phyloP scores from a whole-genome alignment of 1,284 basidiomycete genomes.

The Ustilago trichophora region DNA sequence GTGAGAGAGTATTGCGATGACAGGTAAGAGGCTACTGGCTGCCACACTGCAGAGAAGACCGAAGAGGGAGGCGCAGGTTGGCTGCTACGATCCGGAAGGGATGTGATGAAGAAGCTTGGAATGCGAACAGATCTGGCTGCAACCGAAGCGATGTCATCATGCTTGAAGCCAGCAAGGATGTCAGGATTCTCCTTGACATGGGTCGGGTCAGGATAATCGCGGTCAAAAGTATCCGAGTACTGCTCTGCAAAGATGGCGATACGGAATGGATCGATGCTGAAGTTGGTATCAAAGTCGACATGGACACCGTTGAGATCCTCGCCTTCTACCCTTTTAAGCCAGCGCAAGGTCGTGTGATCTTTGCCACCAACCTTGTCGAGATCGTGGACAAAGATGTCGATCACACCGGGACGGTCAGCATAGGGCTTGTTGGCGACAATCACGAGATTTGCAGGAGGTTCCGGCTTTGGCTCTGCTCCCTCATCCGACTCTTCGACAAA shows the following conservation, averaged over 20 bases:
- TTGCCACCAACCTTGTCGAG: slow-evolving; percentile 37
- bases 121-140: slow-evolving; percentile 25
- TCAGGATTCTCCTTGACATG: slow-evolving; percentile 29
- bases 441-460: slow-evolving; percentile 38
- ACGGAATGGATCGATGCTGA: slow-evolving; percentile 42
- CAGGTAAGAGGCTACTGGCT: slow-evolving; percentile 18
- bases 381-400: slow-evolving; percentile 54
- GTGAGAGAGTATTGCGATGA: slow-evolving; percentile 9
- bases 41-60: slow-evolving; percentile 27
- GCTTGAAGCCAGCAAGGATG: slow-evolving; percentile 20
- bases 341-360: slow-evolving; percentile 33
- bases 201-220: slow-evolving; percentile 27
- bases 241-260: slow-evolving; percentile 46
- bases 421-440: slow-evolving; percentile 52
- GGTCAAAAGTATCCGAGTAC: slow-evolving; percentile 27
- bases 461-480: slow-evolving; percentile 14
- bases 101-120: slow-evolving; percentile 47
- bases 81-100: slow-evolving; percentile 26
- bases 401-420: slow-evolving; percentile 32
- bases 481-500: slow-evolving; percentile 27
- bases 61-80: neutral
- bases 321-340: slow-evolving; percentile 45
- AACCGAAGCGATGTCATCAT: slow-evolving; percentile 17
- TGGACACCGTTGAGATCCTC: slow-evolving; percentile 7
- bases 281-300: slow-evolving; percentile 9